Conservation (phyloP, 2,329 filamentous ascomycete species). For the Pseudocercospora musae region DNA sequence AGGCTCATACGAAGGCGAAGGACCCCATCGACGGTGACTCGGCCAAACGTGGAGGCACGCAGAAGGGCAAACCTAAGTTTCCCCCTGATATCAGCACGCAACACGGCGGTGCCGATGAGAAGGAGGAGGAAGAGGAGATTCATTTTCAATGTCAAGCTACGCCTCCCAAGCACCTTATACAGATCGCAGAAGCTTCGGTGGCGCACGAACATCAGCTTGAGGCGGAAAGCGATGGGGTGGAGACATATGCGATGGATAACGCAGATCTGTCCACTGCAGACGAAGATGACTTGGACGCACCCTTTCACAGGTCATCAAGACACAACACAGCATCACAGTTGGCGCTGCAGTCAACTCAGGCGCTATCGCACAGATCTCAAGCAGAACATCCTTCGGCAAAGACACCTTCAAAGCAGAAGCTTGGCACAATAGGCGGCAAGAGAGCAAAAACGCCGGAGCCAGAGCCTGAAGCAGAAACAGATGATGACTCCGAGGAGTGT, state of each 20-base stretch:
- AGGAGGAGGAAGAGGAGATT: constrained; percentile 5
- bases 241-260: neutral
- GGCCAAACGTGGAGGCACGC: neutral
- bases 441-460: neutral
- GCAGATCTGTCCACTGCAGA: constrained; percentile 40
- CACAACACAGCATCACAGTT: constrained; percentile 12
- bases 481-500: neutral
- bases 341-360: constrained; percentile 4
- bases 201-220: neutral
- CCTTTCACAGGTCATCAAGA: constrained; percentile 6
- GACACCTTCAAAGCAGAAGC: constrained; percentile 12
- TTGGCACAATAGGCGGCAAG: constrained; percentile 24
- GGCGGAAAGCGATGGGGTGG: neutral
- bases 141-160: constrained; percentile 29
- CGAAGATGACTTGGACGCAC: constrained; percentile 39
- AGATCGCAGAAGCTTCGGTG: constrained; percentile 28
- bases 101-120: neutral
- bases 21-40: neutral
- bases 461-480: neutral
- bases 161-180: constrained; percentile 11
- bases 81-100: constrained; percentile 3
- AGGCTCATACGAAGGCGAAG: neutral
- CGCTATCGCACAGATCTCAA: constrained; percentile 1
- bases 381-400: neutral
- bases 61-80: neutral